Percentiles rank a stretch among this genome's conserved stretches.
These are phyloP conservation scores for Panicum virgatum DNA, from an alignment of 202 grass and related monocot species.

Conservation along the genomic window DNA sequence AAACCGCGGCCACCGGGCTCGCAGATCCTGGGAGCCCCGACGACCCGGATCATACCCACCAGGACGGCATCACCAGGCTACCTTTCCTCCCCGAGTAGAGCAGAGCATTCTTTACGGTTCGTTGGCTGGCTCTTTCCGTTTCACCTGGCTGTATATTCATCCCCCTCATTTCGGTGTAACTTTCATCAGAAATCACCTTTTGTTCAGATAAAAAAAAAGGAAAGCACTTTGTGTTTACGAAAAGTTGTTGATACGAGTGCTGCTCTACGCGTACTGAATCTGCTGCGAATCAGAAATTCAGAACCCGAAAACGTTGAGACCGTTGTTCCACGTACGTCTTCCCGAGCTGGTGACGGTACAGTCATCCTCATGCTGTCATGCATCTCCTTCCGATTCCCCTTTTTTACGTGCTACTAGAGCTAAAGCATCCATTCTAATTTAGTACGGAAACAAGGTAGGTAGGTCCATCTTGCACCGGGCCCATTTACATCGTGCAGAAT, in stretches of 20 bases:
- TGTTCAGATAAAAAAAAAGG: not conserved
- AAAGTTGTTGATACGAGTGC: constrained; percentile 32
- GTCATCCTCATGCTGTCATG: not conserved
- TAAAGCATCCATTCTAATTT: no score
- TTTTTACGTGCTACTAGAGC: not conserved
- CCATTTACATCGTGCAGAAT: not conserved
- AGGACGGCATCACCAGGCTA: constrained; percentile 52
- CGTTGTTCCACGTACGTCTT: not conserved
- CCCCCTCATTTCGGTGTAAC: not conserved
- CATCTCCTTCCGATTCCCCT: not conserved
- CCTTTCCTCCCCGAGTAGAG: constrained; percentile 67
- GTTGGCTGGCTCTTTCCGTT: not conserved
- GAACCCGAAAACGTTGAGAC: no score
- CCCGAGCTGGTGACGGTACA: not conserved
- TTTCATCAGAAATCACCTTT: not conserved
- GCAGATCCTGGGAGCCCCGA: constrained; percentile 34
- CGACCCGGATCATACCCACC: constrained; percentile 39
- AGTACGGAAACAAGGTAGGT: no score
- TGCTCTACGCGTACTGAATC: constrained; percentile 15
- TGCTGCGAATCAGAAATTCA: constrained; percentile 27
- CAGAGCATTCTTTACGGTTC: not conserved
- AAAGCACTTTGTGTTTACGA: not conserved
- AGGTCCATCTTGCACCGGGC: not conserved
- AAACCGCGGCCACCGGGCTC: not conserved
- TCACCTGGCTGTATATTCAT: constrained; percentile 15